These are phyloP conservation scores for Pisolithus marmoratus DNA, from an alignment of 768 basidiomycete genomes.

Conservation along the genomic window DNA sequence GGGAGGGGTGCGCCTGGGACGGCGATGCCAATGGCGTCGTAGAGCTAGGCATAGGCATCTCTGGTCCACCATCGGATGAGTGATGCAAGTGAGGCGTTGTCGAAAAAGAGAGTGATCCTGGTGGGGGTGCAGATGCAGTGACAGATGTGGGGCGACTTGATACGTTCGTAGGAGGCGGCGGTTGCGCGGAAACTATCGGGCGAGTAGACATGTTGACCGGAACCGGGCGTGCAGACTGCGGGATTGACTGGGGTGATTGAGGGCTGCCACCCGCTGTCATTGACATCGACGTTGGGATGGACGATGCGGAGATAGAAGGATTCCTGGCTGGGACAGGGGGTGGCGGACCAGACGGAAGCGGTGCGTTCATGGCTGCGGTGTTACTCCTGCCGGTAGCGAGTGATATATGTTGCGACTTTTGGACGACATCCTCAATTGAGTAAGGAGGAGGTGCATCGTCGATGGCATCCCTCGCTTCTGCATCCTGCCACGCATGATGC, in stretches of 20 bases:
- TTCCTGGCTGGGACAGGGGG: constrained; percentile 6
- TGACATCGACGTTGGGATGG: neutral
- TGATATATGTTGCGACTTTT: neutral
- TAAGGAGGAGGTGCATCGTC: constrained; percentile 68
- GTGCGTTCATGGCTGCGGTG: neutral
- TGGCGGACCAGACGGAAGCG: constrained; percentile 7
- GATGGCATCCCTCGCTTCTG: constrained; percentile 16
- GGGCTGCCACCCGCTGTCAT: neutral
- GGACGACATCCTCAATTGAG: constrained; percentile 38
- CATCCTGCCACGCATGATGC: constrained; percentile 42
- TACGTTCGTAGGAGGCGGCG: neutral
- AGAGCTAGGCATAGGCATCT: constrained; percentile 1
- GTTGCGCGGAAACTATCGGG: neutral
- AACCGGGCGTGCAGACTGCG: neutral
- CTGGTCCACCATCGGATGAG: neutral
- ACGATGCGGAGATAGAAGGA: constrained; percentile 2
- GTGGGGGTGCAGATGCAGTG: neutral
- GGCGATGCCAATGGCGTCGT: neutral
- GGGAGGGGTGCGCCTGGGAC: neutral
- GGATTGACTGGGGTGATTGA: neutral
- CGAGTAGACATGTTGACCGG: neutral
- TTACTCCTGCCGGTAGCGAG: neutral
- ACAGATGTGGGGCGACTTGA: neutral
- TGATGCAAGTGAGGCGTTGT: neutral
- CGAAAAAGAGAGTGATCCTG: neutral